Evolutionary conservation across 306 rosid species (phyloP), one percentile per base, ranked within the genome.

Genomic region (Begonia loranthoides): DNA sequence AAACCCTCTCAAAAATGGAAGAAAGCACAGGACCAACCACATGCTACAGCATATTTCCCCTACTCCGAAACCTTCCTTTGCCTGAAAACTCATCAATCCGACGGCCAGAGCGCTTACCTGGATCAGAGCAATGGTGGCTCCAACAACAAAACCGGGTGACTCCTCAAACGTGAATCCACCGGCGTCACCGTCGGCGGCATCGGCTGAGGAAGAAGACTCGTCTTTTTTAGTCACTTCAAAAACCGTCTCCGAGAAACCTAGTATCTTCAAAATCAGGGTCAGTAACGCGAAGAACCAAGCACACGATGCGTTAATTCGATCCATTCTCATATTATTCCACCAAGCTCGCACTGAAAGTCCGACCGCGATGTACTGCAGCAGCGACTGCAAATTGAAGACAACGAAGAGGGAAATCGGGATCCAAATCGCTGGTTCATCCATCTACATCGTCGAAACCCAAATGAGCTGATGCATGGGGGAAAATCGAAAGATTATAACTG

Each of bases 251-350:
- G 79, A 72, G 17, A 68, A 38, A 34, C 93, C 68, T 9, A 76
- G 44, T 3, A 74, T n/a, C 48, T 84, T 73, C 9, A 71, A 45
- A 2, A 76, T 11, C 44, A 61, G 19, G 17, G 63, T 55, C 2
- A 84, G 9, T 41, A 79, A 22, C 54, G 80, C 86, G 22, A 65
- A 49, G 4, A 84, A 55, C 58, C 74, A 74, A 11, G 84, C 65
- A 19, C 38, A 74, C 69, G 54, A 52, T 13, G 66, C 0, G n/a
- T 2, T 56, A 60, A 89, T 67, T 65, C 55, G 69, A 54, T 64
- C 57, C 93, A 77, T 84, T 47, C 72, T 67, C 38, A 67, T 67
- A 60, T 79, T 81, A 51, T 84, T 88, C 97, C 97, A 81, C 87
- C 97, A 88, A 11, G 69, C 66, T 59, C 67, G 61, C 14, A 73